These are phyloP conservation scores for Singerocomus inundabilis DNA, from an alignment of 1,284 basidiomycete species.

Conservation along the genomic window DNA sequence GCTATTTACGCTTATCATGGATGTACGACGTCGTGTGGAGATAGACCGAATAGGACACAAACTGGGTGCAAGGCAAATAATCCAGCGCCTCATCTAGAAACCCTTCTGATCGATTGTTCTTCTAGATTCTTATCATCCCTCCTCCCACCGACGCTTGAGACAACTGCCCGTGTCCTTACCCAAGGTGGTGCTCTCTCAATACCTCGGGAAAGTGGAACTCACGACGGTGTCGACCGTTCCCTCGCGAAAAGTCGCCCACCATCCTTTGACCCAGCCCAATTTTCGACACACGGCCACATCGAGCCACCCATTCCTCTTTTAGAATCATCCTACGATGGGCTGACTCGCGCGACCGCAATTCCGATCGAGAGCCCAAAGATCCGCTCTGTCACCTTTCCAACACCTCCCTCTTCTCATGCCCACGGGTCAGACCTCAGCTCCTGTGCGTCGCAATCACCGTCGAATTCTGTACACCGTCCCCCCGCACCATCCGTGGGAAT, in stretches of 20 bases:
- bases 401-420: slow-evolving; percentile 23
- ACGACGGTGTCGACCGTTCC: not conserved
- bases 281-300: not conserved
- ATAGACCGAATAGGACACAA: slow-evolving; percentile 61
- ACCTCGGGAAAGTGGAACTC: slow-evolving; percentile 13
- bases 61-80: slow-evolving; percentile 34
- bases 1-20: slow-evolving; percentile 61
- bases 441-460: slow-evolving; percentile 16
- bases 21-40: slow-evolving; percentile 74
- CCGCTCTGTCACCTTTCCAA: slow-evolving; percentile 15
- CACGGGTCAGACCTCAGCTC: slow-evolving; percentile 19
- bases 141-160: slow-evolving; percentile 68
- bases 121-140: slow-evolving; percentile 71
- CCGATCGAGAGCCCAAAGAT: slow-evolving; percentile 16
- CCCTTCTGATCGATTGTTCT: not conserved
- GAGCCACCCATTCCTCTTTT: not conserved
- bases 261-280: slow-evolving; percentile 8
- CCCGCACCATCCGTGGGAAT: not conserved
- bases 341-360: slow-evolving; percentile 18
- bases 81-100: not conserved
- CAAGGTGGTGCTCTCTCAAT: slow-evolving; percentile 55
- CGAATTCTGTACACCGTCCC: not conserved
- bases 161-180: slow-evolving; percentile 63
- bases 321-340: not conserved
- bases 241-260: not conserved